Evolutionary conservation across 176 grass and related monocot species (phyloP).

Genomic region (Oryza punctata): DNA sequence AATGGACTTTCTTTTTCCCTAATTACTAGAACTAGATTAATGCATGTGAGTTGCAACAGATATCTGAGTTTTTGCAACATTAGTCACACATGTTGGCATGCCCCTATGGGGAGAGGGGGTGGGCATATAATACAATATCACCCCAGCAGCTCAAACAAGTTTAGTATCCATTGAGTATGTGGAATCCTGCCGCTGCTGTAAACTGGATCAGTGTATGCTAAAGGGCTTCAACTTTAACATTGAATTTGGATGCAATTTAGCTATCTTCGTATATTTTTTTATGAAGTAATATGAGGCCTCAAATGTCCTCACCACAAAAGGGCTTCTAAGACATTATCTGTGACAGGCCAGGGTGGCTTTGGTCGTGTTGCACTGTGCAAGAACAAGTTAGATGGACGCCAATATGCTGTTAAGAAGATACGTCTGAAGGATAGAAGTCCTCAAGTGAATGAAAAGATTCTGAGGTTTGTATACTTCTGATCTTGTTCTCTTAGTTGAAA

Average conservation of each 20-base stretch:
- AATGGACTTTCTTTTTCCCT: neutral
- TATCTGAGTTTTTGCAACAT: too few species aligned
- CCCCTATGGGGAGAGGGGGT: too few species aligned
- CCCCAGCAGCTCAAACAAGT: neutral
- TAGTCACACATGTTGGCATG: too few species aligned
- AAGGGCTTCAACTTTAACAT: neutral
- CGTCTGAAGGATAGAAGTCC: conserved; percentile 82
- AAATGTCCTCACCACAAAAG: neutral
- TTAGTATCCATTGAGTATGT: neutral
- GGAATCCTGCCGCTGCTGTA: neutral
- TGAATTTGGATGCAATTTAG: conserved; percentile 4
- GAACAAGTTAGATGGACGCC: conserved; percentile 95
- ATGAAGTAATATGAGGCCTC: neutral
- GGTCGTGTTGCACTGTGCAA: conserved; percentile 83
- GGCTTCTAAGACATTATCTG: conserved; percentile 13
- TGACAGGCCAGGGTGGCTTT: conserved; percentile 84
- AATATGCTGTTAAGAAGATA: conserved; percentile 99
- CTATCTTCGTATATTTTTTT: neutral
- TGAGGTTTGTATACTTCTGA: conserved; percentile 63
- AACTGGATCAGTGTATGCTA: neutral
- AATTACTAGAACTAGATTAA: too few species aligned
- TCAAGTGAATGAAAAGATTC: conserved; percentile 90
- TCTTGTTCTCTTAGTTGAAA: conserved; percentile 36
- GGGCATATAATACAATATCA: neutral
- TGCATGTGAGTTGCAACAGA: too few species aligned